Evolutionary conservation across 2,329 filamentous ascomycete species (phyloP).

Genomic region (Colletotrichum echinochloae): DNA sequence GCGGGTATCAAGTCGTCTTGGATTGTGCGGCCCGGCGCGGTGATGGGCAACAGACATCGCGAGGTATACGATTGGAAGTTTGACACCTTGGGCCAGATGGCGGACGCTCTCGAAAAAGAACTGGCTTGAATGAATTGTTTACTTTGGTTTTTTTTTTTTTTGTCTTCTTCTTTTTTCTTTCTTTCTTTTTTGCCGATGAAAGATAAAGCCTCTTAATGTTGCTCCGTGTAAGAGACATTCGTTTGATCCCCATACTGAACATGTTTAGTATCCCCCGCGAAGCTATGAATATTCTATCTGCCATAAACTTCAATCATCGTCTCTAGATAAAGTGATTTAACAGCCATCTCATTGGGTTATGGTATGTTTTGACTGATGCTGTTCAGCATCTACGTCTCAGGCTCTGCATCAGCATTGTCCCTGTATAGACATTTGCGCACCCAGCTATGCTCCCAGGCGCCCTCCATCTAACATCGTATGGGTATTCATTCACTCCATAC

Average conservation of each 20-base stretch:
- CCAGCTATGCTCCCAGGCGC: background rate
- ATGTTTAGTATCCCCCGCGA: background rate
- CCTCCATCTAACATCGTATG: background rate
- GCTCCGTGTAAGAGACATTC: background rate
- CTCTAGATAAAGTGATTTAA: background rate
- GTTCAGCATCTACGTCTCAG: no score
- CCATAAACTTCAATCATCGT: background rate
- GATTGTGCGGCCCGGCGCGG: conserved; percentile 64
- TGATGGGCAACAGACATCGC: conserved; percentile 57
- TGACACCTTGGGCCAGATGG: conserved; percentile 69
- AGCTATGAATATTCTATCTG: background rate
- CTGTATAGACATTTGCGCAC: background rate
- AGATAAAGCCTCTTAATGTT: background rate
- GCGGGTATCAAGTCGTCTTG: conserved; percentile 70
- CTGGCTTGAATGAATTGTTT: background rate
- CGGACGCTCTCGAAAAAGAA: conserved; percentile 64
- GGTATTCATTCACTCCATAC: background rate
- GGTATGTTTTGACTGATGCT: background rate
- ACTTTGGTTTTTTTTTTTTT: no score
- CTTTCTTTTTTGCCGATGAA: background rate
- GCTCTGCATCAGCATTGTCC: background rate
- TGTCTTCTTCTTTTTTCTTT: no score
- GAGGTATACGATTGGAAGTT: conserved; percentile 67
- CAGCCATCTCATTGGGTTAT: background rate
- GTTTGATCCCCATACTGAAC: background rate